These are phyloP conservation scores for Mercurialis annua DNA, from an alignment of 345 rosid genomes.

Conservation along the genomic window DNA sequence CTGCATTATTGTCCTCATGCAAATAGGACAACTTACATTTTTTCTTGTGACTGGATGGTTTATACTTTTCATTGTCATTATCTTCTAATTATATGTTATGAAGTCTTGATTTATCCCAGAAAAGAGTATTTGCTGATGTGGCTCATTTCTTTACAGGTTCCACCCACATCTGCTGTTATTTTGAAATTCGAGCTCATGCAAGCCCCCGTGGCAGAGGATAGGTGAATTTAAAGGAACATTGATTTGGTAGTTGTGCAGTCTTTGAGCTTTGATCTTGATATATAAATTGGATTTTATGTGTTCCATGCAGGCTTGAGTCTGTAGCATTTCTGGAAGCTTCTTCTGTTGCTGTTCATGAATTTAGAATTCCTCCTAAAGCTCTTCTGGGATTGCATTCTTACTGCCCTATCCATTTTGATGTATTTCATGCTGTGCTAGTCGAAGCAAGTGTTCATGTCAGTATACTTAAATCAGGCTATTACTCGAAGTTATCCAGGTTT, in stretches of 20 bases:
- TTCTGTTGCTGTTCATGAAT: slow-evolving; percentile 76
- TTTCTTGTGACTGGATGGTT: neutral
- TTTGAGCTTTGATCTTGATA: neutral
- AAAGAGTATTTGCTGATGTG: slow-evolving; percentile 12
- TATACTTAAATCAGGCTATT: slow-evolving; percentile 59
- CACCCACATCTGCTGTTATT: slow-evolving; percentile 68
- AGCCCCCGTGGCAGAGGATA: slow-evolving; percentile 53
- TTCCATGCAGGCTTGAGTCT: slow-evolving; percentile 47
- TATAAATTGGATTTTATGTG: slow-evolving; percentile 7
- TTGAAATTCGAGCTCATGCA: slow-evolving; percentile 91
- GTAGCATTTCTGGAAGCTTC: slow-evolving; percentile 50
- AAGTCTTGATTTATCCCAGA: neutral
- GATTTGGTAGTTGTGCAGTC: slow-evolving; percentile 14
- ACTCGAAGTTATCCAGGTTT: slow-evolving; percentile 58
- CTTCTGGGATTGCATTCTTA: slow-evolving; percentile 90
- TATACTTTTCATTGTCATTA: neutral
- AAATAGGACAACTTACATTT: no score
- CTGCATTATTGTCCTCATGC: neutral
- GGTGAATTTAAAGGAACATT: slow-evolving; percentile 33
- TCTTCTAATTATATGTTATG: neutral
- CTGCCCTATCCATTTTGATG: slow-evolving; percentile 89
- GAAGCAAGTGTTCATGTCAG: slow-evolving; percentile 76
- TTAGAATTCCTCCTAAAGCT: slow-evolving; percentile 87
- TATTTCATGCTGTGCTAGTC: slow-evolving; percentile 74
- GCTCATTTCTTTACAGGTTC: slow-evolving; percentile 43